These are phyloP conservation scores for Cicer bijugum DNA, from an alignment of 306 rosid species.

Conservation along the genomic window DNA sequence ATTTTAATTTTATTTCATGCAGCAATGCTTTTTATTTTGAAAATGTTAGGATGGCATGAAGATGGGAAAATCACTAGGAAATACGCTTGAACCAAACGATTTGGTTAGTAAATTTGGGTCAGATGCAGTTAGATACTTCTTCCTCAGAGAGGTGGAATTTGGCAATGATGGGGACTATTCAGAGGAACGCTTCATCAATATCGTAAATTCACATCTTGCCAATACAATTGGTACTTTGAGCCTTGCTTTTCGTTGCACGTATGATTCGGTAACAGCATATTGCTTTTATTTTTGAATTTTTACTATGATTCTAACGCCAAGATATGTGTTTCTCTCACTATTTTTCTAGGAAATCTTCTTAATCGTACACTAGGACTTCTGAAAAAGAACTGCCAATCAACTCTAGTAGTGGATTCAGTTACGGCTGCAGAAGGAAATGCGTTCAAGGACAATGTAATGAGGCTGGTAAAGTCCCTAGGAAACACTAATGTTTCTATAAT, in stretches of 20 bases:
- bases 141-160: constrained; percentile 91
- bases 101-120: constrained; percentile 81
- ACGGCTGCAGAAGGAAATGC: constrained; percentile 75
- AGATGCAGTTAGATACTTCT: constrained; percentile 96
- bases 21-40: constrained; percentile 70
- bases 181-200: constrained; percentile 88
- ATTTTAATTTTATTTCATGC: constrained; percentile 68
- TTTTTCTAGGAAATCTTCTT: constrained; percentile 84
- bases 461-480: constrained; percentile 58
- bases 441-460: constrained; percentile 72
- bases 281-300: background rate
- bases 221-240: constrained; percentile 77
- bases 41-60: constrained; percentile 96
- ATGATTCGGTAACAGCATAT: constrained; percentile 29
- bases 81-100: constrained; percentile 95
- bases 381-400: constrained; percentile 86
- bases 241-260: constrained; percentile 28
- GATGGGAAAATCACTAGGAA: constrained; percentile 96
- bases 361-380: constrained; percentile 91
- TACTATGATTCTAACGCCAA: constrained; percentile 26
- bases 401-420: constrained; percentile 73
- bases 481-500: constrained; percentile 20
- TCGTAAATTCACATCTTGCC: constrained; percentile 97
- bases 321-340: constrained; percentile 34
- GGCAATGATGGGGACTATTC: constrained; percentile 96